These are phyloP conservation scores for Blepharisma japonicum DNA, from an alignment of 73 alveolate species.

Conservation along the genomic window DNA sequence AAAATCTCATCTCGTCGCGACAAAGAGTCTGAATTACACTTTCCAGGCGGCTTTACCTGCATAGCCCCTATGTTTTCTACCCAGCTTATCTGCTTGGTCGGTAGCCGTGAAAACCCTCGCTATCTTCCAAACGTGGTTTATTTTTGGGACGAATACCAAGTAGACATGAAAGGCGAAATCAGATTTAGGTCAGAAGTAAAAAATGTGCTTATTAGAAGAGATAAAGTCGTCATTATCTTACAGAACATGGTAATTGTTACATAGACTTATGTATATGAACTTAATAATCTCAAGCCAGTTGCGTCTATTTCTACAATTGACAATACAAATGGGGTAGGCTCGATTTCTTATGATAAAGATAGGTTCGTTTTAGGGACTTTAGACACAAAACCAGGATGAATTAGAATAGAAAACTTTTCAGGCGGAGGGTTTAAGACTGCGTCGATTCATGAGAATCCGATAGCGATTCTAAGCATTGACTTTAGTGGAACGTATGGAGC, in stretches of 20 bases:
- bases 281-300: constrained; percentile 20
- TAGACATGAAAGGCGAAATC: constrained; percentile 9
- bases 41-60: constrained; percentile 9
- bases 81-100: background rate
- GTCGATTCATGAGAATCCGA: background rate
- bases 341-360: constrained; percentile 14
- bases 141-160: constrained; percentile 30
- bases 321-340: background rate
- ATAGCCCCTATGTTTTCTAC: constrained; percentile 20
- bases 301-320: constrained; percentile 24
- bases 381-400: constrained; percentile 1
- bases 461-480: background rate
- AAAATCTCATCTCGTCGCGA: constrained; percentile 11
- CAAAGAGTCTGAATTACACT: background rate
- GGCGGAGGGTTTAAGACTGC: background rate
- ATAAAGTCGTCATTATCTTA: constrained; percentile 9
- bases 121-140: constrained; percentile 3
- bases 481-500: background rate
- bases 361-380: constrained; percentile 19
- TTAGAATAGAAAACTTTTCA: constrained; percentile 12
- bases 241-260: background rate
- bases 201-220: constrained; percentile 17
- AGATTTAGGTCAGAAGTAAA: constrained; percentile 17
- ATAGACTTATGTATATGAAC: background rate
- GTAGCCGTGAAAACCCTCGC: background rate